These are phyloP conservation scores for Phytophthora melonis DNA, from an alignment of 352 stramenopile species.

Conservation along the genomic window DNA sequence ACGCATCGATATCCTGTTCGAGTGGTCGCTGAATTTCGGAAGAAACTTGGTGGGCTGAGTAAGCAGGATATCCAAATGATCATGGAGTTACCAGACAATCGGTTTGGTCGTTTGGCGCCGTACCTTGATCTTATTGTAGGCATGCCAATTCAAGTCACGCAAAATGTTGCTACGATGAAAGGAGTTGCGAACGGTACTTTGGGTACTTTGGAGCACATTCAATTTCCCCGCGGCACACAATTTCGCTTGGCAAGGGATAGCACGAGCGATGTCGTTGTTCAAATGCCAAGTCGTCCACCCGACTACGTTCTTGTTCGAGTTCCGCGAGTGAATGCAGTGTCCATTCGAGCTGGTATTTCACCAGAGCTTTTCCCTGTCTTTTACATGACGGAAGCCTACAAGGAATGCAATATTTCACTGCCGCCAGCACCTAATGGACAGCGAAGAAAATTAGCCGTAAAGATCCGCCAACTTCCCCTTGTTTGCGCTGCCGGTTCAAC, in stretches of 20 bases:
- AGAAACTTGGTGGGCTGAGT: neutral
- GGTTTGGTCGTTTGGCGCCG: slow-evolving; percentile 14
- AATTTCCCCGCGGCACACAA: neutral
- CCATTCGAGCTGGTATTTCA: neutral
- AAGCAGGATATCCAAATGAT: neutral
- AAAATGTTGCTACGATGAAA: slow-evolving; percentile 14
- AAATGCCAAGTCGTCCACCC: slow-evolving; percentile 5
- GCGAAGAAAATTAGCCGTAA: neutral
- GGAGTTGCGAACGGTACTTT: slow-evolving; percentile 13
- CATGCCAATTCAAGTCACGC: slow-evolving; percentile 27
- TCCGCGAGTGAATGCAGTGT: neutral
- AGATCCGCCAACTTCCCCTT: neutral
- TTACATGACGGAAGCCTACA: neutral
- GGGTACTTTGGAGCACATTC: slow-evolving; percentile 3
- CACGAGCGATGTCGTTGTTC: neutral
- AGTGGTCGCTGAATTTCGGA: slow-evolving; percentile 4
- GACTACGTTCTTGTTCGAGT: too few relatives aligned
- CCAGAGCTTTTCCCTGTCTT: neutral
- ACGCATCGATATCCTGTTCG: neutral
- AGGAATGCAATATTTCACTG: neutral
- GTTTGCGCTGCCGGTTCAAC: slow-evolving; percentile 2
- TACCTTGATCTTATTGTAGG: slow-evolving; percentile 21
- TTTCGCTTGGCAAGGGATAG: slow-evolving; percentile 10
- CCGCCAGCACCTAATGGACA: neutral
- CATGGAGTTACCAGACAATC: neutral